Evolutionary conservation across 495 filamentous ascomycete species (phyloP).

Genomic region (Cenococcum geophilum): DNA sequence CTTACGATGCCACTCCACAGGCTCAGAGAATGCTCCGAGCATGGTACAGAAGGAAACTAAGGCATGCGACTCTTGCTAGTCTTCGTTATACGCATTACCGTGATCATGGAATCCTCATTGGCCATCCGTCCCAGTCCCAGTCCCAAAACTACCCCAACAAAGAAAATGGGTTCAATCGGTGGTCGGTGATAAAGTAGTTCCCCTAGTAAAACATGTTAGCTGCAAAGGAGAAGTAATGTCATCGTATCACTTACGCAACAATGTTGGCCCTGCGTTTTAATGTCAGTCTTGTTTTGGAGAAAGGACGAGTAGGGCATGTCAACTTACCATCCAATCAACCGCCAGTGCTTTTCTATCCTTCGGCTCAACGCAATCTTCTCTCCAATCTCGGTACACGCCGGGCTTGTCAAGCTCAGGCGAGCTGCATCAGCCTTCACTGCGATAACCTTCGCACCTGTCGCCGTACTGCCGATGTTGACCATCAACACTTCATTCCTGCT

Average conservation of each 20-base stretch:
- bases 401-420: constrained; percentile 79
- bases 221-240: neutral
- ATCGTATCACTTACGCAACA: constrained; percentile 52
- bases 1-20: neutral
- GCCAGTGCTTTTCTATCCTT: constrained; percentile 99
- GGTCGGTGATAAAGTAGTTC: constrained; percentile 23
- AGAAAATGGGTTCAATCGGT: constrained; percentile 15
- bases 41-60: constrained; percentile 3
- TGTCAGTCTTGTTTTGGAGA: neutral
- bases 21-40: neutral
- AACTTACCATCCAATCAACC: constrained; percentile 55
- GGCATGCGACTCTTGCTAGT: neutral
- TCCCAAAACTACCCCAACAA: neutral
- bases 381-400: constrained; percentile 86
- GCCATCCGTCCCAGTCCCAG: constrained; percentile 1
- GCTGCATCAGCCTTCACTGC: constrained; percentile 96
- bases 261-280: constrained; percentile 61
- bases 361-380: constrained; percentile 96
- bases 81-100: neutral
- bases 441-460: constrained; percentile 85
- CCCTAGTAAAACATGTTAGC: constrained; percentile 2
- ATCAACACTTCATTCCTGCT: constrained; percentile 80
- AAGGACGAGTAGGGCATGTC: neutral
- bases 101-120: neutral
- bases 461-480: constrained; percentile 98